phyloP scores from a whole-genome alignment of 106 monocot genomes.

The Phalaenopsis aphrodite region DNA sequence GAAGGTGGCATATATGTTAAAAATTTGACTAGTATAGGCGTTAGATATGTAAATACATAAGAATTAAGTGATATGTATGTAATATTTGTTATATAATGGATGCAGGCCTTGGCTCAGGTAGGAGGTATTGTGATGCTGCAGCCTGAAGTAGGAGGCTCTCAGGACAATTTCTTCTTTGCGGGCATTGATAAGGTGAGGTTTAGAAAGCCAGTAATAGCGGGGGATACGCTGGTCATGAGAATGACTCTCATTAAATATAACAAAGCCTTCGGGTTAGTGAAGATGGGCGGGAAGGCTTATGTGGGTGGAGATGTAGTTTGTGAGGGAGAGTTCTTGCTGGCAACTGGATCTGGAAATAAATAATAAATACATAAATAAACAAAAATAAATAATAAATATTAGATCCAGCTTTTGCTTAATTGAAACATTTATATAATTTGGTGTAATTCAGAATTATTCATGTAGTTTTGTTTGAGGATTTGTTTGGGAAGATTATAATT shows the following conservation, averaged over 20 bases:
- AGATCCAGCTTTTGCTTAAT: too few relatives aligned
- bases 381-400: too few relatives aligned
- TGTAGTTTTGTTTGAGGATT: too few relatives aligned
- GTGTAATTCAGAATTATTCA: too few relatives aligned
- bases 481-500: too few relatives aligned
- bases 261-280: conserved; percentile 83
- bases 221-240: conserved; percentile 91
- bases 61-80: too few relatives aligned
- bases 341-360: conserved; percentile 35
- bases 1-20: too few relatives aligned
- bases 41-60: too few relatives aligned
- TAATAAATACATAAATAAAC: neutral
- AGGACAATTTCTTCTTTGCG: conserved; percentile 87
- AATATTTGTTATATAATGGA: neutral
- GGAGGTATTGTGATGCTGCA: conserved; percentile 92
- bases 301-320: conserved; percentile 85
- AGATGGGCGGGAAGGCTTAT: conserved; percentile 95
- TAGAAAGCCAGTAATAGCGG: conserved; percentile 86
- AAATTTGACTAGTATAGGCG: too few relatives aligned
- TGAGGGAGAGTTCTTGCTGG: conserved; percentile 92
- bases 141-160: conserved; percentile 81
- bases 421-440: too few relatives aligned
- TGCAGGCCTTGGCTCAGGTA: conserved; percentile 90
- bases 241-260: conserved; percentile 82
- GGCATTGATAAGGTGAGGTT: conserved; percentile 96